Evolutionary conservation across 371 early-diverging fungal species (phyloP).

Genomic region (Circinella umbellata): DNA sequence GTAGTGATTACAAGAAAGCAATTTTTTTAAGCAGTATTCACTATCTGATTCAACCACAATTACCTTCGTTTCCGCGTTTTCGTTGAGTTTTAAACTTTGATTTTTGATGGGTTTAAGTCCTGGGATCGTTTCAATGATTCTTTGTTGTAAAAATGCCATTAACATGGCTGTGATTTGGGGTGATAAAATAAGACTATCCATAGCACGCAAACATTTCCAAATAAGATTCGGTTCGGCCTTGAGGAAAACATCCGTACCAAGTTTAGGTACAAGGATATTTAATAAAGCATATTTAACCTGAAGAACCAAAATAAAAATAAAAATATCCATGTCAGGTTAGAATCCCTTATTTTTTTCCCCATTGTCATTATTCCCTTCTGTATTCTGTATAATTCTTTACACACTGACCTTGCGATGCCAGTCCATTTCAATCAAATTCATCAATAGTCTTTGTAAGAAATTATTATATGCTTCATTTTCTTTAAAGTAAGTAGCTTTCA

Average conservation of each 20-base stretch:
- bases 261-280: conserved; percentile 64
- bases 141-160: conserved; percentile 37
- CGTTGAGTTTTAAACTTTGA: conserved; percentile 35
- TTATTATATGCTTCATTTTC: conserved; percentile 36
- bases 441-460: conserved; percentile 46
- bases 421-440: conserved; percentile 58
- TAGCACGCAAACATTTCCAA: conserved; percentile 57
- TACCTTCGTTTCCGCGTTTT: conserved; percentile 25
- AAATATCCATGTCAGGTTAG: neutral
- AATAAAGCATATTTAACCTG: conserved; percentile 75
- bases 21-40: no score
- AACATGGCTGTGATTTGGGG: conserved; percentile 62
- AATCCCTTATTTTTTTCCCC: conserved; percentile 27
- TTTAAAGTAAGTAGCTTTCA: conserved; percentile 37
- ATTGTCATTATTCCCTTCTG: no score
- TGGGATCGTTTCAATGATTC: conserved; percentile 45
- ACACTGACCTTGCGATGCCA: conserved; percentile 58
- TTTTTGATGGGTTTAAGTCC: conserved; percentile 35
- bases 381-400: no score
- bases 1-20: no score
- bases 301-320: neutral
- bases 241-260: conserved; percentile 60
- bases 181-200: conserved; percentile 70
- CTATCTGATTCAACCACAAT: no score
- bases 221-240: conserved; percentile 61